Evolutionary conservation across 139 green algal genomes (phyloP), one percentile per base, ranked within the genome.

Genomic region (Monoraphidium neglectum): DNA sequence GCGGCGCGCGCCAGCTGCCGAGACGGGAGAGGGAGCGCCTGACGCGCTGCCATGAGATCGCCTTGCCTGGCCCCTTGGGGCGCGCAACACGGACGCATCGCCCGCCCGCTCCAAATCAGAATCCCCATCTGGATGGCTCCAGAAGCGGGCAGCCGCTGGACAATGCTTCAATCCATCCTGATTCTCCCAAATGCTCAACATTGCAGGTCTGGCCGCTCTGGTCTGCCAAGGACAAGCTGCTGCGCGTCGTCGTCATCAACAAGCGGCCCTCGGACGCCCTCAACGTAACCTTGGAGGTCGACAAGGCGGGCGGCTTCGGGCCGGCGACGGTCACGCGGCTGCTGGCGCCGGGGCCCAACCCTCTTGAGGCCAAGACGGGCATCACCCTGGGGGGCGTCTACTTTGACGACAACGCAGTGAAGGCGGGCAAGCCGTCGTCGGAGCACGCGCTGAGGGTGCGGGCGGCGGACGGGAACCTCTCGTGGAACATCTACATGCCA

Each of bases 171-270:
- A n/a, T n/a, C n/a, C n/a, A n/a, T n/a, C n/a, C n/a, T n/a, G n/a
- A n/a, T n/a, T n/a, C n/a, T n/a, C n/a, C n/a, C n/a, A n/a, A n/a
- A n/a, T n/a, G n/a, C n/a, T n/a, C n/a, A n/a, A n/a, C n/a, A n/a
- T n/a, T n/a, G n/a, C n/a, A n/a, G n/a, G 75, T 80, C 15, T 80
- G 65, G 65, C 66, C 66, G 3, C 40, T 80, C 13, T 51, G 36
- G 16, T 65, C 69, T 37, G 56, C 38, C 15, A 38, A 35, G 18
- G 36, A 28, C 4, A 15, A 36, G 26, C 63, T 69, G 65, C 65
- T 80, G 28, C 37, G 75, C 10, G 30, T 76, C 12, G 75, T 80
- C 61, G 16, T 80, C 4, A 56, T 80, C 30, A 80, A 80, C 54
- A 80, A 80, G 66, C 54, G 74, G 47, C 28, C 54, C 32, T 63